Conservation (phyloP, 345 rosid species). For the Eucalyptus rudis region DNA sequence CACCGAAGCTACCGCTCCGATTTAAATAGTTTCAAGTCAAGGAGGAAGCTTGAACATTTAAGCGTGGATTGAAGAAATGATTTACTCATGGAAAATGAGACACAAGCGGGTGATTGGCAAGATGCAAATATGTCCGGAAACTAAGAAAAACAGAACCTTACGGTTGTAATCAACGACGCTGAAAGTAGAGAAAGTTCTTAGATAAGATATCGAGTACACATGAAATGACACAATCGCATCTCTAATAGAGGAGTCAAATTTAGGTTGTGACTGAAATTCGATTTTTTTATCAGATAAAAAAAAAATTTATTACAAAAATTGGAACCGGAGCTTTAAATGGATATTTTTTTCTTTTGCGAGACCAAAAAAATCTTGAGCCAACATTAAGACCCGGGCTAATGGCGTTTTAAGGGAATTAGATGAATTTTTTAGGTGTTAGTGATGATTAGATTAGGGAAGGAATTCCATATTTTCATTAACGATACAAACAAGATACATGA, state of each 20-base stretch:
- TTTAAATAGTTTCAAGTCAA: not conserved
- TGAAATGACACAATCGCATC: not conserved
- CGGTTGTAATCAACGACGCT: not conserved
- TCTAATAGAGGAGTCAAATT: not conserved
- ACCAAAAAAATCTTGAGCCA: not conserved
- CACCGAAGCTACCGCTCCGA: not conserved
- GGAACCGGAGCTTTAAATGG: not conserved
- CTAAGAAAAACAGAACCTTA: not conserved
- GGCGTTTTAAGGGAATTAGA: not conserved
- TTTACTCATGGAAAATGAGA: not conserved
- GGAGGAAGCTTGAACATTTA: not conserved
- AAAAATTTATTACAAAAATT: not conserved
- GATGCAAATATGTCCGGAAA: not conserved
- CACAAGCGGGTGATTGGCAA: not conserved
- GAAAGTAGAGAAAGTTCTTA: not conserved
- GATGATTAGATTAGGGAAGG: not conserved
- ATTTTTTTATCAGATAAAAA: not conserved
- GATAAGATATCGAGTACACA: not conserved
- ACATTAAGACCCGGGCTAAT: not conserved
- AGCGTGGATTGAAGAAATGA: not conserved
- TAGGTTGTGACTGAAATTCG: not conserved
- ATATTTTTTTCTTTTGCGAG: not conserved
- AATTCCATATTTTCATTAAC: not conserved
- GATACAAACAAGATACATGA: not conserved
- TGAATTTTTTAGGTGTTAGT: not conserved